A percentile compares a stretch with the other conserved stretches of the same genome.
phyloP scores from a whole-genome alignment of 1,284 basidiomycete genomes.

The Inonotus obliquus region DNA sequence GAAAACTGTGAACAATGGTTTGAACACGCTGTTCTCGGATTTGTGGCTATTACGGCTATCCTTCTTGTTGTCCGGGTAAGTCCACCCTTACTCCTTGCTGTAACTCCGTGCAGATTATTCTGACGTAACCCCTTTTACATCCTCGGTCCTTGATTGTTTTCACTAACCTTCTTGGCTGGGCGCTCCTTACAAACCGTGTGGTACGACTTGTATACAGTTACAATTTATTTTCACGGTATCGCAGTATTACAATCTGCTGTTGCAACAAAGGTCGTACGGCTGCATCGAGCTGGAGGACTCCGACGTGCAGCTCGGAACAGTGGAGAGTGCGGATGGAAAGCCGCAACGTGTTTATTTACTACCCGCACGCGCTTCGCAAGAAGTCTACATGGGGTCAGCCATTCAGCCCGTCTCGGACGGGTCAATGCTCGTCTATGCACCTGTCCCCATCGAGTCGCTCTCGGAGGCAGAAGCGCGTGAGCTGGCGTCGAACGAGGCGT shows the following conservation, averaged over 20 bases:
- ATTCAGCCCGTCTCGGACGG: constrained; percentile 13
- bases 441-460: constrained; percentile 52
- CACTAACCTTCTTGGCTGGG: background rate
- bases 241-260: constrained; percentile 55
- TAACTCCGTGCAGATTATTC: background rate
- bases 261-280: constrained; percentile 32
- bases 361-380: constrained; percentile 26
- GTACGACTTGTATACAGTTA: constrained; percentile 37
- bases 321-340: constrained; percentile 27
- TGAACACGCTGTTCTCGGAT: constrained; percentile 54
- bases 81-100: constrained; percentile 13
- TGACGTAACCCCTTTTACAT: constrained; percentile 2
- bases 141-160: background rate
- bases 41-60: constrained; percentile 53
- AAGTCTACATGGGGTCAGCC: background rate
- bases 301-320: constrained; percentile 3
- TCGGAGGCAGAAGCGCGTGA: constrained; percentile 47
- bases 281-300: constrained; percentile 19
- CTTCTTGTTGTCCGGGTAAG: constrained; percentile 62
- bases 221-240: constrained; percentile 69
- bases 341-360: constrained; percentile 55
- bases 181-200: background rate
- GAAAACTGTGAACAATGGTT: constrained; percentile 79
- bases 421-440: constrained; percentile 57
- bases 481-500: constrained; percentile 60